Evolutionary conservation across 805 yeast species (phyloP), one percentile per base, ranked within the genome.

Genomic region (Myxozyma monticola): DNA sequence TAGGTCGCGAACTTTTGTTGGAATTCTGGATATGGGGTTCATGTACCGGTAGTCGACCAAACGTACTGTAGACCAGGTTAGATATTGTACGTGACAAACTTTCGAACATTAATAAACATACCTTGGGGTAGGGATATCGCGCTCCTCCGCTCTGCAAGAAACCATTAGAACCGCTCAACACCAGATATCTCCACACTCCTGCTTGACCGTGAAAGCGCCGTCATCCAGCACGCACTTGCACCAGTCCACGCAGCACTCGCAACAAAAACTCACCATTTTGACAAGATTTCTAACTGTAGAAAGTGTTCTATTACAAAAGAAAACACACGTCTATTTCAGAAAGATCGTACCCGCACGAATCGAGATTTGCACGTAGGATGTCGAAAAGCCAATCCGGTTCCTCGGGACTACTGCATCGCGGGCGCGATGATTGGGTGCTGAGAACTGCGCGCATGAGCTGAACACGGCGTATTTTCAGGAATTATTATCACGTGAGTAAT

Each of bases 61-160:
- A 60, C 62, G 42, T 61, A 61, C 61, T 60, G 26, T 21, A n/a
- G 24, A 31, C 45, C 31, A 30, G 48, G n/a, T 14, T 33, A 34
- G 15, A 14, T 21, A 7, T 6, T 18, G 15, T 7, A 25, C 18
- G 18, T n/a, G 18, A 10, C 26, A 24, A 6, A 21, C 9, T 36
- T 36, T 22, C 24, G 4, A 24, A 15, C 7, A 12, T 15, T n/a
- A 20, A 7, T 10, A 25, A 10, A 34, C 60, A 2, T 45, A 60
- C 62, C 57, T 60, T 61, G 9, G 64, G 64, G 40, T 38, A 61
- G 7, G 65, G 64, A 51, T 53, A 62, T 42, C 61, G 54, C 25
- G 49, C 60, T 25, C 61, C 61, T 33, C 65, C 64, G 38, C 62
- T 54, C 62, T 59, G 33, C 10, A 20, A 10, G 8, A 45, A 21